Evolutionary conservation across 1,284 basidiomycete species (phyloP), one percentile per base, ranked within the genome.

Genomic region (Anthracocystis walkeri): DNA sequence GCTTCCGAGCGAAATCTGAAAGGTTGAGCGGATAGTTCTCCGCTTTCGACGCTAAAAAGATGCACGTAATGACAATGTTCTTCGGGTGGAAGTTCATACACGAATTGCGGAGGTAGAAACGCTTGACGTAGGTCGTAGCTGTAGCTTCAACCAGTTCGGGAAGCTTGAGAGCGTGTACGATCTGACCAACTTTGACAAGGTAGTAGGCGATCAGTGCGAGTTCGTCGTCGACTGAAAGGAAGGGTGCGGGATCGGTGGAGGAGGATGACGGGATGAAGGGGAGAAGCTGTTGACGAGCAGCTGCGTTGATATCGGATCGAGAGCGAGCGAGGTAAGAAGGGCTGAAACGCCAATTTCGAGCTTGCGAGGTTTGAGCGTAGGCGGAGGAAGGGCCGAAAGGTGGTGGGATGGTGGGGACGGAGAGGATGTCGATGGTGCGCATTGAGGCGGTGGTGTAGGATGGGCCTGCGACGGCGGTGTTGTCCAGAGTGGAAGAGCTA

Each of bases 71-170:
- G 53, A 99, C 98, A 82, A 99, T 93, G 79, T 93, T 93, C 87
- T 97, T 97, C 0, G 96, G 97, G 86, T 99, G 97, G 90, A 94
- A 97, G 84, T 99, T 95, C 95, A 99, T 97, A 58, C 95, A 94
- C 1, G 95, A 97, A 83, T 99, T 99, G 86, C 93, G 92, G 58
- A 99, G 89, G 85, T 99, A 99, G 87, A 99, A 99, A 5, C 97
- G 89, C 85, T 99, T 99, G 75, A 99, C 88, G 85, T 95, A 98
- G 49, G 89, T 91, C 63, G 93, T 90, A 0, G 95, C 94, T 0
- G 95, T 97, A 0, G 94, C 92, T 84, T 96, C 94, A 3, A 98
- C 94, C 79, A 92, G 91, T 79, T 97, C 93, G 0, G 94, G 92
- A 77, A 97, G 92, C 20, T 91, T 90, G 82, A 97, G 95, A 64